phyloP scores from a whole-genome alignment of 179 eudicot species.

The Gypsophila paniculata region DNA sequence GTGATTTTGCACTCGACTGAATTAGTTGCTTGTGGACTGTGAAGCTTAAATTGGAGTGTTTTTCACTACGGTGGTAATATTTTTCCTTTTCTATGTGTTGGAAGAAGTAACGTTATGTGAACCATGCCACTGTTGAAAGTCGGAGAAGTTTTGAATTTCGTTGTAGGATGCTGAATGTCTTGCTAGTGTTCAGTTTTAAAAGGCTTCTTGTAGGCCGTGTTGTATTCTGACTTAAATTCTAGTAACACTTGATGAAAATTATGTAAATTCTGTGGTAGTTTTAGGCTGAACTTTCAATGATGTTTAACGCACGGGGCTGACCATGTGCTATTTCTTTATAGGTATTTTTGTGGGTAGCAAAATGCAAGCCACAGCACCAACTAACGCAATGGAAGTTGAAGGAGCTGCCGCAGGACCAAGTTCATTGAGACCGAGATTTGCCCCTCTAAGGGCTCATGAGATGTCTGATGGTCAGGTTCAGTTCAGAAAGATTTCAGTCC shows the following conservation, averaged over 20 bases:
- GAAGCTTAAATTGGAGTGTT: background rate
- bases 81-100: background rate
- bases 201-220: too few species aligned
- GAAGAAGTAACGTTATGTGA: background rate
- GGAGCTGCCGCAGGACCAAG: constrained; percentile 22
- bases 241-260: too few species aligned
- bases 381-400: constrained; percentile 53
- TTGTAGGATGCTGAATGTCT: too few species aligned
- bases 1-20: background rate
- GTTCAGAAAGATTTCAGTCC: constrained; percentile 58
- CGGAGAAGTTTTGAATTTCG: background rate
- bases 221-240: background rate
- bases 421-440: constrained; percentile 49
- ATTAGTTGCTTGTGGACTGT: background rate
- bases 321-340: background rate
- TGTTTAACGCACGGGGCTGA: background rate
- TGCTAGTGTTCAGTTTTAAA: background rate
- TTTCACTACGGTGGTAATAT: background rate
- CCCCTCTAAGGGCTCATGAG: constrained; percentile 70
- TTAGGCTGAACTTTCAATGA: background rate
- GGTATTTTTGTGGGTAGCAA: background rate
- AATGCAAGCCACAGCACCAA: constrained; percentile 24
- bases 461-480: constrained; percentile 62
- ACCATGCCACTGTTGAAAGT: background rate
- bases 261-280: too few species aligned